phyloP scores from a whole-genome alignment of 495 filamentous ascomycete genomes.

The Cladorrhinum samala region DNA sequence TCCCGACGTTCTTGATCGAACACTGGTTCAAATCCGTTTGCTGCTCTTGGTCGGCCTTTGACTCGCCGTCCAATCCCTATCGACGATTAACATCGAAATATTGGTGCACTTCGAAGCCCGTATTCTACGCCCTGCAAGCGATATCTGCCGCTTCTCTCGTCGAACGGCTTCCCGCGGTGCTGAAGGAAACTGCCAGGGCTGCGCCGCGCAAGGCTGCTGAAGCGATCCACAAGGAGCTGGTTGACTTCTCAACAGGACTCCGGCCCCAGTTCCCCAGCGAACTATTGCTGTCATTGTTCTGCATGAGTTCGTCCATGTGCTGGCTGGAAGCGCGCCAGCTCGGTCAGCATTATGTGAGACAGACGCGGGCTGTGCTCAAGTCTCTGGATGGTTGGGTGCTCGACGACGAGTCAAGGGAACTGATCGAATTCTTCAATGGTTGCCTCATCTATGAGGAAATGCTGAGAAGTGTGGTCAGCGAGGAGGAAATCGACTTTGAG shows the following conservation, averaged over 20 bases:
- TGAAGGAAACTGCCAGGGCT: conserved; percentile 24
- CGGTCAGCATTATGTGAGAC: conserved; percentile 23
- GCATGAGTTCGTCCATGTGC: conserved; percentile 34
- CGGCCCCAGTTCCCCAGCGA: conserved; percentile 22
- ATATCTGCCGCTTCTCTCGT: conserved; percentile 30
- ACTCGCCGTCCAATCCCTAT: conserved; percentile 26
- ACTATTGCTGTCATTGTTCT: conserved; percentile 27
- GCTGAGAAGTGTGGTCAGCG: conserved; percentile 31
- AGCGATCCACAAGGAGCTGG: conserved; percentile 24
- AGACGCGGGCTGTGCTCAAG: conserved; percentile 23
- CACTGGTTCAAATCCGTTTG: conserved; percentile 36
- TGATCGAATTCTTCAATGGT: conserved; percentile 30
- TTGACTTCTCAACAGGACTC: conserved; percentile 12
- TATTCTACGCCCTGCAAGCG: conserved; percentile 25
- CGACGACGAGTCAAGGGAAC: conserved; percentile 12
- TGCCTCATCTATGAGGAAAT: conserved; percentile 32
- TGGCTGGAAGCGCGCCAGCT: conserved; percentile 31
- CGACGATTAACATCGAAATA: conserved; percentile 21
- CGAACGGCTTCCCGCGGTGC: conserved; percentile 27
- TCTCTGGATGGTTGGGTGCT: conserved; percentile 15
- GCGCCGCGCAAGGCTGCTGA: conserved; percentile 22
- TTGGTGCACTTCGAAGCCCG: conserved; percentile 23
- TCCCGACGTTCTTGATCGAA: conserved; percentile 29
- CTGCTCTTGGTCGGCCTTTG: conserved; percentile 28
- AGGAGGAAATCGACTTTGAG: conserved; percentile 24